These are phyloP conservation scores for Euphorbia corollata DNA, from an alignment of 441 rosid species.

Conservation along the genomic window DNA sequence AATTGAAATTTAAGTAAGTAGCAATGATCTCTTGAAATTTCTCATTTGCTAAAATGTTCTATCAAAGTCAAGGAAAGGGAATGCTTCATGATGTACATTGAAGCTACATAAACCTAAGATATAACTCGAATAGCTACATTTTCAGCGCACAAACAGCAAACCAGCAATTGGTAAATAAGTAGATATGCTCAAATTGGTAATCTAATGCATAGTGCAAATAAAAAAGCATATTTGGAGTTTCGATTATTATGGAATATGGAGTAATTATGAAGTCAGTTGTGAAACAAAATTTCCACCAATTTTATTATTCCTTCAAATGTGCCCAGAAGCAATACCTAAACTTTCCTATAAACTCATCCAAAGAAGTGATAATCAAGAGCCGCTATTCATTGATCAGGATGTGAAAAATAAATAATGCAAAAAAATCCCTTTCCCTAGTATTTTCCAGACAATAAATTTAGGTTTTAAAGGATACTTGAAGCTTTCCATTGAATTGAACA, in stretches of 20 bases:
- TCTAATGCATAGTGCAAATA: neutral
- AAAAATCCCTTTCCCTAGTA: neutral
- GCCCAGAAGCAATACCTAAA: neutral
- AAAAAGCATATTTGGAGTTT: neutral
- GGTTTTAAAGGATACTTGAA: conserved; percentile 49
- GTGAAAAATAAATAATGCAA: neutral
- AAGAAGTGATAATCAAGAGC: neutral
- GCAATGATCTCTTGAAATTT: conserved; percentile 57
- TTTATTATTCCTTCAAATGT: neutral
- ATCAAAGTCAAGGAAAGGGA: conserved; percentile 34
- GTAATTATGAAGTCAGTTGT: neutral
- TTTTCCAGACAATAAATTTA: neutral
- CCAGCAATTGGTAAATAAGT: neutral
- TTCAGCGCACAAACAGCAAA: neutral
- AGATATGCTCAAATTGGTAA: neutral
- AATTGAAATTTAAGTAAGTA: conserved; percentile 38
- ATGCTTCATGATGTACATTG: conserved; percentile 6
- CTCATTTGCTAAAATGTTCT: conserved; percentile 56
- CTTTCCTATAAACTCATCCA: neutral
- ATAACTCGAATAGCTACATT: neutral
- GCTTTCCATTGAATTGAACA: conserved; percentile 62
- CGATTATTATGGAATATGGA: neutral
- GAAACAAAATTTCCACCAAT: too few relatives aligned
- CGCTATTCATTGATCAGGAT: neutral
- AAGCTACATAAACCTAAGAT: neutral